A percentile compares a stretch with the other conserved stretches of the same genome.
Conservation (phyloP, 768 basidiomycete genomes). For the Kwoniella dejecticola region DNA sequence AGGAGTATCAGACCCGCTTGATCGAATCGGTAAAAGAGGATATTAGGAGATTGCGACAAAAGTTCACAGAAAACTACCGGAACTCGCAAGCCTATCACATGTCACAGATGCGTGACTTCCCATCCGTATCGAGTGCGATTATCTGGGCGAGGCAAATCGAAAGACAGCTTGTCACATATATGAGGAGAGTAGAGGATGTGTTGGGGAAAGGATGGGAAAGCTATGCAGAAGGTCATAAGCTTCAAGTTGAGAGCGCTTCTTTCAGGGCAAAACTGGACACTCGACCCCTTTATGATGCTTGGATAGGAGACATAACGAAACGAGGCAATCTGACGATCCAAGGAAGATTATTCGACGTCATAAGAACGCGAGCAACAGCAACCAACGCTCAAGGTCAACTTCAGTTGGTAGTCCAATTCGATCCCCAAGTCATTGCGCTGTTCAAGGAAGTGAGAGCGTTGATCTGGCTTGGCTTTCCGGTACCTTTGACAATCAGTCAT, state of each 20-base stretch:
- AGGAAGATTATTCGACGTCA: constrained; percentile 88
- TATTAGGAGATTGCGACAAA: constrained; percentile 91
- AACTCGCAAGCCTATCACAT: constrained; percentile 95
- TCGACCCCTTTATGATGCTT: constrained; percentile 88
- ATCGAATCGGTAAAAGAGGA: constrained; percentile 99
- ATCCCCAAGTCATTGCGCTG: constrained; percentile 87
- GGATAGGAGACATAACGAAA: constrained; percentile 92
- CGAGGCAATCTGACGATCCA: constrained; percentile 64
- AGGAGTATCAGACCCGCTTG: constrained; percentile 97
- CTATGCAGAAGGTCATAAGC: constrained; percentile 98
- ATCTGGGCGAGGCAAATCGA: constrained; percentile 99
- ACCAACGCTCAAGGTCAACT: constrained; percentile 59
- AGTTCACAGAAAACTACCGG: constrained; percentile 97
- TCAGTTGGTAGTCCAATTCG: constrained; percentile 91
- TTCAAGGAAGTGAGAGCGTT: constrained; percentile 98
- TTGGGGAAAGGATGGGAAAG: constrained; percentile 96
- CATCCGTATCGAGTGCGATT: constrained; percentile 96
- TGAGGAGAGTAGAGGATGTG: constrained; percentile 98
- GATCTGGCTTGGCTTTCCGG: constrained; percentile 92
- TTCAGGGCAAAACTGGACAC: constrained; percentile 98
- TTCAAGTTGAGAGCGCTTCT: constrained; percentile 83
- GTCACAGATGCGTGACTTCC: constrained; percentile 97
- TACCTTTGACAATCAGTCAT: constrained; percentile 90
- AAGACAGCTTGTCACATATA: constrained; percentile 89
- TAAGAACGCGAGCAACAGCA: constrained; percentile 50